A percentile compares a stretch with the other conserved stretches of the same genome.
Conservation (phyloP, 108 stramenopile species). For the Schizochytrium sp. region DNA sequence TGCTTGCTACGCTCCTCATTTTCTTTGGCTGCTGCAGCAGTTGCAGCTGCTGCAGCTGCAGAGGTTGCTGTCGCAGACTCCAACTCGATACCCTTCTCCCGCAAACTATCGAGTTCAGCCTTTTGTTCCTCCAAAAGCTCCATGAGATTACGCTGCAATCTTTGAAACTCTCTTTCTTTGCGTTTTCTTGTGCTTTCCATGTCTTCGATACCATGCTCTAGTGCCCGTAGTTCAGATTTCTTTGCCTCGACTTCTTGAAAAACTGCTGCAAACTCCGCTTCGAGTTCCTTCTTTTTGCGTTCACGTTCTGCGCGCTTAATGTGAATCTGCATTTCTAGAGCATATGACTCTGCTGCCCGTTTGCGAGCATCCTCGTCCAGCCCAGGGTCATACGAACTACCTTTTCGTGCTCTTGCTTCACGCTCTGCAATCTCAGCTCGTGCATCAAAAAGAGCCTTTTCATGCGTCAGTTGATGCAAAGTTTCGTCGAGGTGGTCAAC, state of each 20-base stretch:
- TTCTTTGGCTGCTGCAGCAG: slow-evolving; percentile 73
- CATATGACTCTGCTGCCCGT: slow-evolving; percentile 87
- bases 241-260: slow-evolving; percentile 80
- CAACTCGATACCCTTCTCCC: slow-evolving; percentile 77
- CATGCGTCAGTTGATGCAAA: slow-evolving; percentile 76
- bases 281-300: slow-evolving; percentile 83
- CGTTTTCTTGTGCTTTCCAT: slow-evolving; percentile 79
- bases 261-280: slow-evolving; percentile 83
- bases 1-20: slow-evolving; percentile 85
- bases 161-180: slow-evolving; percentile 84
- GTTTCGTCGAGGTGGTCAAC: slow-evolving; percentile 79
- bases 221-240: slow-evolving; percentile 79
- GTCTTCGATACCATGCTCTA: slow-evolving; percentile 77
- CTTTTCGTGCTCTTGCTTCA: not conserved
- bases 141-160: slow-evolving; percentile 85
- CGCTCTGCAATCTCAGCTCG: slow-evolving; percentile 72
- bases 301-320: slow-evolving; percentile 84
- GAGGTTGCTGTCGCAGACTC: slow-evolving; percentile 77
- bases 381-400: not conserved
- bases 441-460: slow-evolving; percentile 71
- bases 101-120: slow-evolving; percentile 79
- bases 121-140: slow-evolving; percentile 89
- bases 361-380: slow-evolving; percentile 65
- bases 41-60: slow-evolving; percentile 71
- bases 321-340: slow-evolving; percentile 88